Base-by-base conservation (phyloP, 2,329 filamentous ascomycete species). In the Diaporthe sp. region DNA sequence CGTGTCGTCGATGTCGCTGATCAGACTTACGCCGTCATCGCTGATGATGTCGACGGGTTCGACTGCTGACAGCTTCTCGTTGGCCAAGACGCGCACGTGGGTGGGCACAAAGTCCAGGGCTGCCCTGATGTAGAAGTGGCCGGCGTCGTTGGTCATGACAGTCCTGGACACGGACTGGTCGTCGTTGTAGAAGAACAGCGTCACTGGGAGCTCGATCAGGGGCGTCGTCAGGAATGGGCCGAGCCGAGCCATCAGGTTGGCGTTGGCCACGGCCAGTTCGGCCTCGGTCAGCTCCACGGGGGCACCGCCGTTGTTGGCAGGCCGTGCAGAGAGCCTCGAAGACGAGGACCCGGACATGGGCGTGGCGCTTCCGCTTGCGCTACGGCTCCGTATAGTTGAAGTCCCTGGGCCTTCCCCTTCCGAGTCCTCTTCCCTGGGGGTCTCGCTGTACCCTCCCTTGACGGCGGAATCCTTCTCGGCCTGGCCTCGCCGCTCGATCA, bases 1-100 rank as follows among this genome's bases (percentile, higher is more conserved):
- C 0, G 97, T 99, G 83, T 99, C 97, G 81, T 99, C 97, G 77
- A 99, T 97, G 82, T 99, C 97, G 82, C 95, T 98, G 82, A 99
- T 98, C 75, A 99, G 82, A 83, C 96, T 98, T 77, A 99, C 90
- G 55, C 97, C 97, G 31, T 87, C 88, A 0, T 94, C 91, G 75
- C 96, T 93, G 5, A 94, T 95, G 69, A 98, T 87, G 55, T 91
- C 88, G 59, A 99, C 89, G 73, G 94, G 90, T 77, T 97, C 94
- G 2, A 93, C 95, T 0, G 92, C 93, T 22, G 96, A 98, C 4
- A 99, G 87, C 75, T 93, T 90, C 81, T 98, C 95, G 17, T 94
- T 96, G 8, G 95, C 96, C 25, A 99, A 86, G 1, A 99, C 94
- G 58, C 95, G 90, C 34, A 98, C 92, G 82, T 98, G 93, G 0